Base-by-base conservation (phyloP, 257 asterid genomes). In the Nicotiana noctiflora region DNA sequence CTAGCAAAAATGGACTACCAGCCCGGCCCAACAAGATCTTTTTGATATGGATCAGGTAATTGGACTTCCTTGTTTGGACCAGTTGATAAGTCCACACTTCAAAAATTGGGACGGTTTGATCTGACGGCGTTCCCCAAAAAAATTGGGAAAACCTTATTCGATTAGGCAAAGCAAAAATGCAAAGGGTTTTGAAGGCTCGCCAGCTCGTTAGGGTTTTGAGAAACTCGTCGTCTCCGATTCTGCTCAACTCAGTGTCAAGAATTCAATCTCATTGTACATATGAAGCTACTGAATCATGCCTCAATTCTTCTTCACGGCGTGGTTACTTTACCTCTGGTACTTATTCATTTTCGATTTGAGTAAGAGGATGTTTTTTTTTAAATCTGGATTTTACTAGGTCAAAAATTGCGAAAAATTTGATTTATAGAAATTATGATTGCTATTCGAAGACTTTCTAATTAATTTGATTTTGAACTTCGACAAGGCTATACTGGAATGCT, bases 151-250 rank as follows among this genome's bases (percentile, higher is more conserved):
- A 40, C 11, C 49, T 8, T 2, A 40, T 40, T 40, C 49, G 11
- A 40, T 70, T 44, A 4, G 37, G 68, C 18, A 44, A 18, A 44
- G 13, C 49, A 0, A 70, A 89, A 86, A 89, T 91, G 93, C 88
- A 84, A 86, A 83, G 87, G 51, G 72, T 84, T 66, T 83, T 79
- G 68, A 89, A 84, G 77, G 84, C 87, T n/a, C 85, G 80, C 27
- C 84, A 84, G 70, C 76, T 81, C 59, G 76, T 80, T 87, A 91
- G 89, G 91, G 90, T 86, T 85, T 57, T 85, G 75, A 85, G 51
- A 59, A 75, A 70, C 77, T 83, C 85, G 2, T 67, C 82, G 21
- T 21, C 77, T 70, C 75, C 86, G 56, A 82, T 57, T 80, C 27
- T 87, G n/a, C 63, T 82, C 82, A 74, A 80, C 82, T 72, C 89